Evolutionary conservation across 768 basidiomycete genomes (phyloP).

Genomic region (Xerocomellus chrysenteron): DNA sequence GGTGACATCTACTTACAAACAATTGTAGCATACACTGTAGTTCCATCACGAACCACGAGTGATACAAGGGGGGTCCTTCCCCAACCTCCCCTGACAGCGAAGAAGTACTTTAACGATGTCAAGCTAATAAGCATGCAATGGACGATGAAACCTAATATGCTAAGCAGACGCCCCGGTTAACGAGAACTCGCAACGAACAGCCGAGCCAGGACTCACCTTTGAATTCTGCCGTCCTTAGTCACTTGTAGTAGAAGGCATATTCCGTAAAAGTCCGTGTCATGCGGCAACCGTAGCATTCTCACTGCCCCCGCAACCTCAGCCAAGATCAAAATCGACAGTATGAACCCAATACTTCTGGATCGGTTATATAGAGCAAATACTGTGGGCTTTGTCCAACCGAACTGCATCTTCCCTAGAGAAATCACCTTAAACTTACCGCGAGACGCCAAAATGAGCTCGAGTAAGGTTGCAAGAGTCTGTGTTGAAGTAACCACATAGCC

Average conservation of each 20-base stretch:
- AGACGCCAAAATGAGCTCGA: constrained; percentile 17
- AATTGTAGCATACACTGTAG: constrained; percentile 4
- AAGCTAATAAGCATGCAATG: constrained; percentile 17
- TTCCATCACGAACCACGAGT: constrained; percentile 20
- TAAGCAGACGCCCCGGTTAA: background rate
- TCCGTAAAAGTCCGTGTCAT: background rate
- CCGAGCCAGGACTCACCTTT: constrained; percentile 6
- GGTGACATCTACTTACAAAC: constrained; percentile 7
- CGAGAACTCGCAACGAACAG: background rate
- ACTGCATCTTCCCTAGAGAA: background rate
- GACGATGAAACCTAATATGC: constrained; percentile 10
- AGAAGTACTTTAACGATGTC: constrained; percentile 21
- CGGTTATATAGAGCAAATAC: constrained; percentile 22
- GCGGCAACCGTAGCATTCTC: background rate
- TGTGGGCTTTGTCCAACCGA: background rate
- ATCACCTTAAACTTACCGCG: constrained; percentile 12
- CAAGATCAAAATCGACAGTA: constrained; percentile 5
- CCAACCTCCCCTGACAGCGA: constrained; percentile 13
- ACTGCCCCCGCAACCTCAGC: background rate
- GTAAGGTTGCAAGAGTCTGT: constrained; percentile 10
- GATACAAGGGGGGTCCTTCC: constrained; percentile 20
- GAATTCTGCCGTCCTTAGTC: background rate
- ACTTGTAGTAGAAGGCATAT: constrained; percentile 9
- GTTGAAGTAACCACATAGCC: background rate
- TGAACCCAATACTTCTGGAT: constrained; percentile 9